Evolutionary conservation across 2,329 filamentous ascomycete genomes (phyloP).

Genomic region (Cladosporium halotolerans): DNA sequence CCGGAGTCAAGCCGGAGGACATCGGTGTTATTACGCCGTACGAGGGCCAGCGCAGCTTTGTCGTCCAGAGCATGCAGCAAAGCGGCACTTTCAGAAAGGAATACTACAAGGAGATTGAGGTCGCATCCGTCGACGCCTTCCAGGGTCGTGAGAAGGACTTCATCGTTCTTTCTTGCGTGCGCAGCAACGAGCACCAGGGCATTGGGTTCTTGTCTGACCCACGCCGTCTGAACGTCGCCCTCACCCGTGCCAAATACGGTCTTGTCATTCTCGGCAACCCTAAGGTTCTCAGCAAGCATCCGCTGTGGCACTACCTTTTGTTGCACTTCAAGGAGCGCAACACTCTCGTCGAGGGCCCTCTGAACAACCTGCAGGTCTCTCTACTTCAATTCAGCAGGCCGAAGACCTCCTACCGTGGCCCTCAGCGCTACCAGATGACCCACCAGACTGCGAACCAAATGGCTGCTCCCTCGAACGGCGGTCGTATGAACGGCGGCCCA

Average conservation of each 20-base stretch:
- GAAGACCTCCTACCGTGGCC: constrained; percentile 83
- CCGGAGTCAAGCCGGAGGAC: constrained; percentile 84
- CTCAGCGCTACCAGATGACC: constrained; percentile 78
- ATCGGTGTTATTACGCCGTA: constrained; percentile 99
- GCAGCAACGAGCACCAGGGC: constrained; percentile 97
- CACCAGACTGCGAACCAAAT: constrained; percentile 61
- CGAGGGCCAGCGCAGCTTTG: constrained; percentile 95
- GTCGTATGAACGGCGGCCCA: constrained; percentile 42
- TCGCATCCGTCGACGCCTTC: constrained; percentile 97
- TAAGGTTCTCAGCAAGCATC: constrained; percentile 95
- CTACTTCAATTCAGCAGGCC: constrained; percentile 91
- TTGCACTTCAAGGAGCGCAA: constrained; percentile 96
- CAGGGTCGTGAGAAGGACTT: constrained; percentile 99
- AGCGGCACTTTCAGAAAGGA: constrained; percentile 98
- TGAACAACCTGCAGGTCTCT: constrained; percentile 93
- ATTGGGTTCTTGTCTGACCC: constrained; percentile 98
- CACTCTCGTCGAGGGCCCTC: constrained; percentile 88
- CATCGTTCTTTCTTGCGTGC: constrained; percentile 94
- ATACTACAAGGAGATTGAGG: constrained; percentile 96
- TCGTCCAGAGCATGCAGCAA: constrained; percentile 99
- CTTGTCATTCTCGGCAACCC: constrained; percentile 95
- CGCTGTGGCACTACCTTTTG: constrained; percentile 91
- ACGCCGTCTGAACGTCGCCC: constrained; percentile 90
- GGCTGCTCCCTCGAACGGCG: constrained; percentile 48
- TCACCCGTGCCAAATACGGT: constrained; percentile 95